A percentile compares a stretch with the other conserved stretches of the same genome.
Conservation (phyloP, 306 rosid genomes). For the Boehmeria nivea region DNA sequence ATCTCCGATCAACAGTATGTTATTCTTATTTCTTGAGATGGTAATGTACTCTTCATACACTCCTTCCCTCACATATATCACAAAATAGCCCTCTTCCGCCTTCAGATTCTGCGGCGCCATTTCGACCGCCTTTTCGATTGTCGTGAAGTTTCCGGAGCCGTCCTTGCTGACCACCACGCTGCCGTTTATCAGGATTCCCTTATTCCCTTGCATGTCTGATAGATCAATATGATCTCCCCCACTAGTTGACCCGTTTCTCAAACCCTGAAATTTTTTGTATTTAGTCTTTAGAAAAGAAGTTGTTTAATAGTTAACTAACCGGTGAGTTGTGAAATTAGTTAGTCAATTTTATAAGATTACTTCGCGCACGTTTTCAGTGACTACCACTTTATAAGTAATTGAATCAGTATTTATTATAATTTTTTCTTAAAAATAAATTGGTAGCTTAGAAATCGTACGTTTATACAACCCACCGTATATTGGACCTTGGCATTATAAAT, state of each 20-base stretch:
- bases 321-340: too few relatives aligned
- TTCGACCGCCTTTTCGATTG: slow-evolving; percentile 61
- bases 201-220: slow-evolving; percentile 17
- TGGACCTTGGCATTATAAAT: too few relatives aligned
- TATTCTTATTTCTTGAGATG: slow-evolving; percentile 46
- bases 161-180: slow-evolving; percentile 40
- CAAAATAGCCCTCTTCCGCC: slow-evolving; percentile 58
- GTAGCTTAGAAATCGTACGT: too few relatives aligned
- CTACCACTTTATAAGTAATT: too few relatives aligned
- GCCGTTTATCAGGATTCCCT: slow-evolving; percentile 42
- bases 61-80: slow-evolving; percentile 54
- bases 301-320: too few relatives aligned
- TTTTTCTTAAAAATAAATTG: too few relatives aligned
- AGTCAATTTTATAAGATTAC: too few relatives aligned
- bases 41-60: slow-evolving; percentile 51
- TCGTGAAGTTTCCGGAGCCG: slow-evolving; percentile 48
- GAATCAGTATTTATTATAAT: too few relatives aligned
- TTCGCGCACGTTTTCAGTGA: too few relatives aligned
- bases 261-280: neutral
- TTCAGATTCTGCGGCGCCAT: slow-evolving; percentile 46
- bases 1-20: slow-evolving; percentile 62
- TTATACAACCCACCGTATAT: too few relatives aligned
- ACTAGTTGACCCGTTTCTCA: neutral
- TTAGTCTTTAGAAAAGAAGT: too few relatives aligned
- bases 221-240: slow-evolving; percentile 23